These are phyloP conservation scores for Hygrophila difformis DNA, from an alignment of 257 asterid species.

Conservation along the genomic window DNA sequence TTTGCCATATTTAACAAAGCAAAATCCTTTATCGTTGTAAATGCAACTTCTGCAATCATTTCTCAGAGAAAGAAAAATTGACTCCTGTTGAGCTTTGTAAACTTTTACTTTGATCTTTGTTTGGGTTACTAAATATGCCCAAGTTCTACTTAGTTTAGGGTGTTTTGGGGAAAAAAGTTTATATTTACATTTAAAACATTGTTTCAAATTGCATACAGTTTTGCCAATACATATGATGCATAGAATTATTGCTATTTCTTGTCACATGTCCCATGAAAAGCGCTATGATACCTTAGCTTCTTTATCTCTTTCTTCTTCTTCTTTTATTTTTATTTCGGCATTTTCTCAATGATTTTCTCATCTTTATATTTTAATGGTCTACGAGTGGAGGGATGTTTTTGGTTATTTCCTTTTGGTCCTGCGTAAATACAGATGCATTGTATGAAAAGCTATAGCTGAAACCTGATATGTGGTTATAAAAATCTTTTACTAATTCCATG, in stretches of 20 bases:
- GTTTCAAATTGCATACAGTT: background rate
- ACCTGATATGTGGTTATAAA: conserved; percentile 5
- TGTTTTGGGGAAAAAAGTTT: too few species aligned
- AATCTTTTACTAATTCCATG: background rate
- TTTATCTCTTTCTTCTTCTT: background rate
- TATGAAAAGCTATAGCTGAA: background rate
- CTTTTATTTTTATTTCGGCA: too few species aligned
- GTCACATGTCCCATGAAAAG: too few species aligned
- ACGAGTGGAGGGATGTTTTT: background rate
- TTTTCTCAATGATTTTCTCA: background rate
- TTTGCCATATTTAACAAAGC: too few species aligned
- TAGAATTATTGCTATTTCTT: background rate
- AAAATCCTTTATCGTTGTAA: too few species aligned
- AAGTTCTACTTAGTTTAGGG: too few species aligned
- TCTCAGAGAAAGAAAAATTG: too few species aligned
- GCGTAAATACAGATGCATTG: background rate
- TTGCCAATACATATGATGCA: background rate
- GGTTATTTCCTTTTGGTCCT: background rate
- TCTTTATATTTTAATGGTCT: background rate
- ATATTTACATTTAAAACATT: background rate
- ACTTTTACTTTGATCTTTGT: too few species aligned
- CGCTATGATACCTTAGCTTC: background rate
- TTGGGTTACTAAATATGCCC: too few species aligned
- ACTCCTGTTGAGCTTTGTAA: too few species aligned
- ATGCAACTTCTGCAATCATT: too few species aligned